These are phyloP conservation scores for Penicillium sp. DNA, from an alignment of 2,329 filamentous ascomycete species.

Conservation along the genomic window DNA sequence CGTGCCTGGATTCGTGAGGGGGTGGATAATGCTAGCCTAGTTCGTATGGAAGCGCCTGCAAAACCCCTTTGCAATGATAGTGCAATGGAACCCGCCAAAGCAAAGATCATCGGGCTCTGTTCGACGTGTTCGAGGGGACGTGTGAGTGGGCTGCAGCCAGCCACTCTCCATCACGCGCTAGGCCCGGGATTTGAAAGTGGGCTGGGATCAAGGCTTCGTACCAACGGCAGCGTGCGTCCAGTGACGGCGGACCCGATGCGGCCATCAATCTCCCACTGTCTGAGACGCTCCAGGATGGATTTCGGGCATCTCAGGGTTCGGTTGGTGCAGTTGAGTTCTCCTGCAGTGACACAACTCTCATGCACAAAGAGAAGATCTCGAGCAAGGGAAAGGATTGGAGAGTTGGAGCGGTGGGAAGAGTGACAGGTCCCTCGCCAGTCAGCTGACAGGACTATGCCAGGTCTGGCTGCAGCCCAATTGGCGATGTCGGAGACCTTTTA, in stretches of 20 bases:
- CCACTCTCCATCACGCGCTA: constrained; percentile 32
- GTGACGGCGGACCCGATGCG: constrained; percentile 5
- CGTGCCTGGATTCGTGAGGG: constrained; percentile 9
- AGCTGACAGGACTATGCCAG: constrained; percentile 19
- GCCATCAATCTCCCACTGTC: neutral
- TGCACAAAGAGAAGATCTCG: constrained; percentile 1
- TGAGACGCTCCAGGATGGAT: constrained; percentile 4
- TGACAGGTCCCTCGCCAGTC: too few species aligned
- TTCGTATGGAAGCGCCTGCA: neutral
- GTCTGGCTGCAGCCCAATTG: constrained; percentile 18
- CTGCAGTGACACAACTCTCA: too few species aligned
- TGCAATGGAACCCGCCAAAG: neutral
- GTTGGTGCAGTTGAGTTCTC: too few species aligned
- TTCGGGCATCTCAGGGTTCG: too few species aligned
- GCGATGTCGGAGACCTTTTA: constrained; percentile 10
- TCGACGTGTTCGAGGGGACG: constrained; percentile 10
- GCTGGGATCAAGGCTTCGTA: constrained; percentile 16
- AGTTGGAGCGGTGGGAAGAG: too few species aligned
- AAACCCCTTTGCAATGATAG: neutral
- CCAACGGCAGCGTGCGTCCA: constrained; percentile 11
- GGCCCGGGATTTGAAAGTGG: constrained; percentile 19
- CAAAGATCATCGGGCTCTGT: neutral
- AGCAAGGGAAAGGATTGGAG: too few species aligned
- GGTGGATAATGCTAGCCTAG: neutral
- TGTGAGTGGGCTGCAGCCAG: constrained; percentile 26